Evolutionary conservation across 805 yeast genomes (phyloP).

Genomic region (Schwanniomyces vanrijiae): DNA sequence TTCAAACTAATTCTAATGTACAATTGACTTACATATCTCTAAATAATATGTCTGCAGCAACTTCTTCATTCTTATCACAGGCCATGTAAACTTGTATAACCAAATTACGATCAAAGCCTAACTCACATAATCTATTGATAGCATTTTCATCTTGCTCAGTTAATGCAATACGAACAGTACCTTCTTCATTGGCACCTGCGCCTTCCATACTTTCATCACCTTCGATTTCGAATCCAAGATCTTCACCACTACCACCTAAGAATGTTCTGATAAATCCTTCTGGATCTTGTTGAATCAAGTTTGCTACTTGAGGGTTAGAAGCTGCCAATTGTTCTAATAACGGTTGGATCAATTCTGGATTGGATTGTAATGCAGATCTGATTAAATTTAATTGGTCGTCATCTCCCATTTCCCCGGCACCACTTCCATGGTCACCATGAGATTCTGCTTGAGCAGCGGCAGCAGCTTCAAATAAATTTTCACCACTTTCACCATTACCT

Average conservation of each 20-base stretch:
- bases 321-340: conserved; percentile 78
- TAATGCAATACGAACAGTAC: conserved; percentile 55
- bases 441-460: conserved; percentile 27
- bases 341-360: conserved; percentile 87
- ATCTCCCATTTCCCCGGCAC: conserved; percentile 42
- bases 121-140: conserved; percentile 83
- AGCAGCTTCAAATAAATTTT: conserved; percentile 58
- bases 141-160: conserved; percentile 87
- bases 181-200: conserved; percentile 34
- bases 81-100: conserved; percentile 96
- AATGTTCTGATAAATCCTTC: conserved; percentile 80
- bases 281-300: conserved; percentile 79
- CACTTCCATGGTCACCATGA: conserved; percentile 29
- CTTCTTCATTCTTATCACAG: conserved; percentile 96
- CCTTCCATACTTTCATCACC: conserved; percentile 38
- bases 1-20: conserved; percentile 11
- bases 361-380: conserved; percentile 75
- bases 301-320: conserved; percentile 82
- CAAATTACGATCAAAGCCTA: conserved; percentile 86
- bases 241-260: conserved; percentile 60
- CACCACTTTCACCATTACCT: conserved; percentile 37
- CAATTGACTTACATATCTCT: conserved; percentile 34
- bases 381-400: conserved; percentile 53
- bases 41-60: conserved; percentile 90
- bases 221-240: conserved; percentile 41